phyloP scores from a whole-genome alignment of 2,329 filamentous ascomycete species.

The Epichloe coenophiala region DNA sequence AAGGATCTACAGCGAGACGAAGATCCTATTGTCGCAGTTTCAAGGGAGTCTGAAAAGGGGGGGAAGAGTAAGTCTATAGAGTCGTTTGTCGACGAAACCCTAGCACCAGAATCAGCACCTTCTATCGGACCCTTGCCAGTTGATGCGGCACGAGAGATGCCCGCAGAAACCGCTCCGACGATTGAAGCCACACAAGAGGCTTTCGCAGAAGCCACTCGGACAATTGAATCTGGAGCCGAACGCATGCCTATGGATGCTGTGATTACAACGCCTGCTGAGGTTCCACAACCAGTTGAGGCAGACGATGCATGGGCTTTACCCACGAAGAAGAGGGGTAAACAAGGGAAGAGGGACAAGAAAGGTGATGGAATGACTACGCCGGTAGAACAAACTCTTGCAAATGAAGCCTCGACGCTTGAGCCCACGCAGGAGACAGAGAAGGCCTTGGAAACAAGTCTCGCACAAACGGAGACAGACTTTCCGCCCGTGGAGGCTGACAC shows the following conservation, averaged over 20 bases:
- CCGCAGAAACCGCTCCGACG: not conserved
- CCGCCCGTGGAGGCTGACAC: not conserved
- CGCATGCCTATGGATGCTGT: not conserved
- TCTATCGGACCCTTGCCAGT: not conserved
- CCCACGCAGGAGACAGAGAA: not conserved
- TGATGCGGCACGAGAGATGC: not conserved
- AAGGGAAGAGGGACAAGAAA: slow-evolving; percentile 2
- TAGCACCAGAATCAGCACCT: not conserved
- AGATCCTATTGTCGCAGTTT: slow-evolving; percentile 20
- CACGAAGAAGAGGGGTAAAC: slow-evolving; percentile 3
- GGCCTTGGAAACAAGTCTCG: not conserved
- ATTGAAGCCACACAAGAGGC: not conserved
- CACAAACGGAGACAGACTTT: not conserved
- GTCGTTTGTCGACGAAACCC: not conserved
- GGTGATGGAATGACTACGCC: not conserved
- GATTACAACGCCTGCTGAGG: not conserved
- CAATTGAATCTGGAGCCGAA: not conserved
- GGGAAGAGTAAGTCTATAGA: slow-evolving; percentile 12
- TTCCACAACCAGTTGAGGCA: not conserved
- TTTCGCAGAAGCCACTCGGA: not conserved
- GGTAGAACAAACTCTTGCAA: not conserved
- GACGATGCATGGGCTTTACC: slow-evolving; percentile 1
- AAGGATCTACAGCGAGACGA: slow-evolving; percentile 3
- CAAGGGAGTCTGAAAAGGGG: slow-evolving; percentile 29
- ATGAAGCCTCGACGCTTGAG: not conserved